Percentiles rank a stretch among this genome's conserved stretches.
phyloP scores from a whole-genome alignment of 2,329 filamentous ascomycete genomes.

The Bretziella fagacearum region DNA sequence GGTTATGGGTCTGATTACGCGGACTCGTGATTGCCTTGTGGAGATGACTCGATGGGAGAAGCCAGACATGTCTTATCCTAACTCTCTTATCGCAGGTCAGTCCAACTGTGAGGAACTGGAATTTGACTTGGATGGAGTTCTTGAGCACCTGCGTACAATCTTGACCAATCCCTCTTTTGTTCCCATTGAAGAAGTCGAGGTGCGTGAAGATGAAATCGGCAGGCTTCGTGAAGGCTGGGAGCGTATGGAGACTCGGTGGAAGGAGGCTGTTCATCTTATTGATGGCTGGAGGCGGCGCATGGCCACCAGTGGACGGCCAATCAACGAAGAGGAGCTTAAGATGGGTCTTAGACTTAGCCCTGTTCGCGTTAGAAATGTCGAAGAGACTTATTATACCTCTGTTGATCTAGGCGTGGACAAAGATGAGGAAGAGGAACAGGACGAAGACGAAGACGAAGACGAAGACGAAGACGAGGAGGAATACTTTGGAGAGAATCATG shows the following conservation, averaged over 20 bases:
- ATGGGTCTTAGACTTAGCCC: slow-evolving; percentile 50
- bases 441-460: slow-evolving; percentile 12
- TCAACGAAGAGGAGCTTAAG: slow-evolving; percentile 51
- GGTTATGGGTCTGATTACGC: slow-evolving; percentile 53
- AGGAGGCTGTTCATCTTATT: slow-evolving; percentile 77
- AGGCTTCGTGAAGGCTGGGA: slow-evolving; percentile 74
- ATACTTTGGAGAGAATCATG: neutral
- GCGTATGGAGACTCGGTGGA: slow-evolving; percentile 83
- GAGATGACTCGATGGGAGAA: slow-evolving; percentile 46
- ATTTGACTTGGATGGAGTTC: slow-evolving; percentile 54
- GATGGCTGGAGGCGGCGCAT: slow-evolving; percentile 81
- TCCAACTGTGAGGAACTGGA: slow-evolving; percentile 48
- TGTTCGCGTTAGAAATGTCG: slow-evolving; percentile 36
- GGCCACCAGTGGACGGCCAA: slow-evolving; percentile 48
- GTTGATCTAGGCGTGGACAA: slow-evolving; percentile 16
- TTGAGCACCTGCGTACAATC: slow-evolving; percentile 66
- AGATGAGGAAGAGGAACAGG: slow-evolving; percentile 16
- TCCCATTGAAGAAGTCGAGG: slow-evolving; percentile 79
- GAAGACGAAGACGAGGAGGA: slow-evolving; percentile 1
- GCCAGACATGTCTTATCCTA: slow-evolving; percentile 18
- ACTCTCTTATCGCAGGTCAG: slow-evolving; percentile 18
- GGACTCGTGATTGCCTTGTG: slow-evolving; percentile 53
- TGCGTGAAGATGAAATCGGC: slow-evolving; percentile 81
- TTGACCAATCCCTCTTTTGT: slow-evolving; percentile 95
- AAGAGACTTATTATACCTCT: slow-evolving; percentile 26